Conservation (phyloP, 2,329 filamentous ascomycete genomes). For the Biscogniauxia marginata region DNA sequence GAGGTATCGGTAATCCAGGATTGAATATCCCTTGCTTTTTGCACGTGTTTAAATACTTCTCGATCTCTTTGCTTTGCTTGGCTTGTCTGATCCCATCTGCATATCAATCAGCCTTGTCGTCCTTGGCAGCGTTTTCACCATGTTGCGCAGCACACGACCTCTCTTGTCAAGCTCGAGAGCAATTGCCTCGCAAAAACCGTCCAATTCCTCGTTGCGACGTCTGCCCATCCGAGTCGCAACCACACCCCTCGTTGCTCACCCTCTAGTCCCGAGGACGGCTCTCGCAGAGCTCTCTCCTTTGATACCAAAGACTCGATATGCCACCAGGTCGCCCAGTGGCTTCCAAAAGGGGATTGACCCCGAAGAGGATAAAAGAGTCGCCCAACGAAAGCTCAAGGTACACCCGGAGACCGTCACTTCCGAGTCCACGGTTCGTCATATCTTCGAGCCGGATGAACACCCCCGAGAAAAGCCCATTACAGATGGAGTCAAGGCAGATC, state of each 20-base stretch:
- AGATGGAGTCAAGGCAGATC: conserved; percentile 43
- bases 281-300: conserved; percentile 8
- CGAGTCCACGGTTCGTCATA: conserved; percentile 53
- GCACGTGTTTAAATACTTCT: too few relatives aligned
- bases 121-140: conserved; percentile 10
- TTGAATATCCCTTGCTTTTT: too few relatives aligned
- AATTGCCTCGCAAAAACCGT: conserved; percentile 8
- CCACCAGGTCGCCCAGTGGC: conserved; percentile 27
- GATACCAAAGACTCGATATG: conserved; percentile 25
- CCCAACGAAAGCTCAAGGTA: conserved; percentile 54
- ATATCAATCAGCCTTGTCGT: background rate
- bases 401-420: conserved; percentile 60
- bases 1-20: too few relatives aligned
- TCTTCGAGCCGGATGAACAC: conserved; percentile 40
- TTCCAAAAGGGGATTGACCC: conserved; percentile 44
- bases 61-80: too few relatives aligned
- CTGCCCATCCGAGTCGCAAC: conserved; percentile 1
- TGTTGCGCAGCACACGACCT: conserved; percentile 29
- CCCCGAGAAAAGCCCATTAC: conserved; percentile 28
- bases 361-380: conserved; percentile 55
- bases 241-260: background rate
- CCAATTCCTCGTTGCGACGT: conserved; percentile 8
- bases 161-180: conserved; percentile 22
- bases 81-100: too few relatives aligned
- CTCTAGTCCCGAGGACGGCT: conserved; percentile 1